Conservation (phyloP, 495 filamentous ascomycete genomes). For the Diplogelasinospora grovesii region DNA sequence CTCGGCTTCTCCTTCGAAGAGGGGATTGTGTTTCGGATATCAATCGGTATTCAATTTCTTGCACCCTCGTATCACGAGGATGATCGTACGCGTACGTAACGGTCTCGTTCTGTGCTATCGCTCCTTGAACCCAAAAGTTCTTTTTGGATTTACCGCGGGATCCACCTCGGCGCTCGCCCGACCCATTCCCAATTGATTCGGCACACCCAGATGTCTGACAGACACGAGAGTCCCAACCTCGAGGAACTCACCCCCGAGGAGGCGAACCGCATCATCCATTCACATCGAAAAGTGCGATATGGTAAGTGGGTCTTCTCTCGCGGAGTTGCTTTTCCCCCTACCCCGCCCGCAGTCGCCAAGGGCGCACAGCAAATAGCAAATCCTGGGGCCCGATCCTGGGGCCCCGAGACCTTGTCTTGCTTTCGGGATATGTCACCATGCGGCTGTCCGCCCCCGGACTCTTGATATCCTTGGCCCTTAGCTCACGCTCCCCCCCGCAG, state of each 20-base stretch:
- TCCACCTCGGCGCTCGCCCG: no score
- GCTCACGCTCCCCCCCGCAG: conserved; percentile 24
- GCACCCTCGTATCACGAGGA: not conserved
- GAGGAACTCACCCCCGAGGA: conserved; percentile 50
- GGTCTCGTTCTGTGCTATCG: not conserved
- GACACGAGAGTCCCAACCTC: conserved; percentile 30
- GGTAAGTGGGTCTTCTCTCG: conserved; percentile 35
- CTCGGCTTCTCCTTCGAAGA: conserved; percentile 21
- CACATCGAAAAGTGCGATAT: conserved; percentile 52
- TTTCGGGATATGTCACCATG: not conserved
- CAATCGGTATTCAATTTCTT: conserved; percentile 25
- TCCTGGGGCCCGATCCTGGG: no score
- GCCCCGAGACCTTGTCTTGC: no score
- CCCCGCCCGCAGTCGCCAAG: not conserved
- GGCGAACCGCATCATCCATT: conserved; percentile 53
- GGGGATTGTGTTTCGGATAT: conserved; percentile 23
- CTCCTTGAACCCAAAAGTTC: not conserved
- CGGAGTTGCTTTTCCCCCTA: not conserved
- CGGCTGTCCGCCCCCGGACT: not conserved
- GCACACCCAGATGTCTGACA: conserved; percentile 32
- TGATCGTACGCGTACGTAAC: not conserved
- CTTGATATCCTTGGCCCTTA: not conserved
- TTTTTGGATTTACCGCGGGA: no score
- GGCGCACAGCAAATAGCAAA: no score
- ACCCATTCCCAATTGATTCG: not conserved